Conservation (phyloP, 257 asterid species). For the Solanum piurae region DNA sequence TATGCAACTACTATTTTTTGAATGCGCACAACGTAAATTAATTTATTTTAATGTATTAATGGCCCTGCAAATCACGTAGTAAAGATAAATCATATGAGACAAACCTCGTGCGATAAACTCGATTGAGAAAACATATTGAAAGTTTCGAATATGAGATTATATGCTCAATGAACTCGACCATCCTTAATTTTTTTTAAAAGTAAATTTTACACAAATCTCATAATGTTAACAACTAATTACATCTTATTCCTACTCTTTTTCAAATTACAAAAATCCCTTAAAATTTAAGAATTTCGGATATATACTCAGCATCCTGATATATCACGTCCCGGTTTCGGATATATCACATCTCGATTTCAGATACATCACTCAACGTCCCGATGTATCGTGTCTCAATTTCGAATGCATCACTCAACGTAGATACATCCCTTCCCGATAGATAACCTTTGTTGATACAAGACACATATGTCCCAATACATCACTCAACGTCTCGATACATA, state of each 20-base stretch:
- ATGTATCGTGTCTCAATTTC: too few relatives aligned
- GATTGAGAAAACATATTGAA: neutral
- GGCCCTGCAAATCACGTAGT: neutral
- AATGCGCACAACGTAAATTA: neutral
- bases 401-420: too few relatives aligned
- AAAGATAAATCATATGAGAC: neutral
- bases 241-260: too few relatives aligned
- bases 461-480: too few relatives aligned
- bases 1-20: too few relatives aligned
- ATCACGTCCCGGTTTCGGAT: too few relatives aligned
- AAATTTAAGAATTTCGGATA: neutral
- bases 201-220: neutral
- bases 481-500: too few relatives aligned
- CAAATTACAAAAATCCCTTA: neutral
- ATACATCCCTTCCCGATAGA: too few relatives aligned
- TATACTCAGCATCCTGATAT: too few relatives aligned
- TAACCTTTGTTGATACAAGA: too few relatives aligned
- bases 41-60: neutral
- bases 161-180: neutral
- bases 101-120: neutral
- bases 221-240: too few relatives aligned
- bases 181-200: neutral
- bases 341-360: too few relatives aligned
- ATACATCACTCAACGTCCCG: neutral
- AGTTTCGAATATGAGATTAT: neutral